These are phyloP conservation scores for Nematocida major DNA, from an alignment of 371 early-diverging fungal species.

Conservation along the genomic window DNA sequence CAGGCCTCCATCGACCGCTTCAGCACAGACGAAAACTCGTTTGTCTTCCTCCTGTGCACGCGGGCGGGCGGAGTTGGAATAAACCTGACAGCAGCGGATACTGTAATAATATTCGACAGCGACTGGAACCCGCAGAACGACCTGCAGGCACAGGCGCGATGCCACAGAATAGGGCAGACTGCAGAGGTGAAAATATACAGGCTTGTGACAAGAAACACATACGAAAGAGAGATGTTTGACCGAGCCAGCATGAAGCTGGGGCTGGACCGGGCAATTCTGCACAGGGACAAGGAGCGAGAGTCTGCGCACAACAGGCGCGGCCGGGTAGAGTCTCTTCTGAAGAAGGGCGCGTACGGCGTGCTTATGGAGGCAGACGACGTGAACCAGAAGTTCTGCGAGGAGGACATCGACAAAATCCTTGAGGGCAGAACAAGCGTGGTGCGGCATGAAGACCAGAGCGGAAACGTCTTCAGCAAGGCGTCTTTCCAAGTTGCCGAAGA, in stretches of 20 bases:
- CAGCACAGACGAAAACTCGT: slow-evolving; percentile 72
- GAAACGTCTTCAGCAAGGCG: slow-evolving; percentile 79
- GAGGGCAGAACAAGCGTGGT: slow-evolving; percentile 79
- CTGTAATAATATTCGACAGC: slow-evolving; percentile 83
- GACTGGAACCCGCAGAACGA: slow-evolving; percentile 95
- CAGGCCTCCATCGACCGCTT: slow-evolving; percentile 90
- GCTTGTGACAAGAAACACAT: slow-evolving; percentile 77
- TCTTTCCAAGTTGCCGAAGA: slow-evolving; percentile 74
- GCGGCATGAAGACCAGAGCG: slow-evolving; percentile 67
- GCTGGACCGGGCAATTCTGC: slow-evolving; percentile 77
- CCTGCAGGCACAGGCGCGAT: slow-evolving; percentile 81
- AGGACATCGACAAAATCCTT: slow-evolving; percentile 87
- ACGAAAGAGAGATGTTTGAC: slow-evolving; percentile 89
- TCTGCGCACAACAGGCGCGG: slow-evolving; percentile 38
- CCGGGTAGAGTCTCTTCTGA: slow-evolving; percentile 75
- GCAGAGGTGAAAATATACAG: slow-evolving; percentile 76
- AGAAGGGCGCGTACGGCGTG: slow-evolving; percentile 66
- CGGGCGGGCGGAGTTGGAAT: slow-evolving; percentile 89
- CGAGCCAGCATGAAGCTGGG: slow-evolving; percentile 82
- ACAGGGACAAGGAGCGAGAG: slow-evolving; percentile 68
- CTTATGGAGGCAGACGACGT: slow-evolving; percentile 75
- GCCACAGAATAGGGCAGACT: slow-evolving; percentile 87
- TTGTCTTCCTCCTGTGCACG: slow-evolving; percentile 79
- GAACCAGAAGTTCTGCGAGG: slow-evolving; percentile 74
- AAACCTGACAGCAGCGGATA: slow-evolving; percentile 85